These are phyloP conservation scores for Venturia effusa DNA, from an alignment of 2,329 filamentous ascomycete species.

Conservation along the genomic window DNA sequence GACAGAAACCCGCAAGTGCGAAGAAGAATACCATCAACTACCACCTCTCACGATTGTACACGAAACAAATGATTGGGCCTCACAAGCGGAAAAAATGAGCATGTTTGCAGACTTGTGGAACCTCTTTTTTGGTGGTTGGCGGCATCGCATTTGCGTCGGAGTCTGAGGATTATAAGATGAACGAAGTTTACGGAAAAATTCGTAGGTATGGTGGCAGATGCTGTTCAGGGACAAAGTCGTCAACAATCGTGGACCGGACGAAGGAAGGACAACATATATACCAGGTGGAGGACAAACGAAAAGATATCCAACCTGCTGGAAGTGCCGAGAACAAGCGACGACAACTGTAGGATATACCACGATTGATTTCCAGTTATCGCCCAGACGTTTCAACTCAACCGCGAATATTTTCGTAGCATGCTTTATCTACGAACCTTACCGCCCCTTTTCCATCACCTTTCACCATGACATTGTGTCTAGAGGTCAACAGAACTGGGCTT, in stretches of 20 bases:
- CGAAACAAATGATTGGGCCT: constrained; percentile 56
- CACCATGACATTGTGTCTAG: background rate
- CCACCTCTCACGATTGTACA: constrained; percentile 69
- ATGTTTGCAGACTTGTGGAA: background rate
- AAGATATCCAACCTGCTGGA: background rate
- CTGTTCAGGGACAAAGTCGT: background rate
- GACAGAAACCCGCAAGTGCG: constrained; percentile 38
- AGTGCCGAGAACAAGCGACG: background rate
- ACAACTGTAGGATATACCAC: background rate
- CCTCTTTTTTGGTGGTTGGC: background rate
- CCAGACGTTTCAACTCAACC: background rate
- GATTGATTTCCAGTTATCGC: background rate
- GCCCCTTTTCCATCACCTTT: background rate
- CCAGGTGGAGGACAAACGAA: background rate
- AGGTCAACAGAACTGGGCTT: background rate
- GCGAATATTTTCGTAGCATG: background rate
- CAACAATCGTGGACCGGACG: background rate
- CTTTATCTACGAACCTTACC: too few relatives aligned
- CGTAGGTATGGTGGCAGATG: background rate
- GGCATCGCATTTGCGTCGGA: background rate
- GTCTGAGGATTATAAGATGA: background rate
- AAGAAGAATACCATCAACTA: constrained; percentile 83
- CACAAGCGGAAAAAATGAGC: constrained; percentile 36
- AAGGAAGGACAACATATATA: background rate
- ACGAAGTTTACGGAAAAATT: background rate